These are phyloP conservation scores for Mycena pura DNA, from an alignment of 768 basidiomycete genomes.

Conservation along the genomic window DNA sequence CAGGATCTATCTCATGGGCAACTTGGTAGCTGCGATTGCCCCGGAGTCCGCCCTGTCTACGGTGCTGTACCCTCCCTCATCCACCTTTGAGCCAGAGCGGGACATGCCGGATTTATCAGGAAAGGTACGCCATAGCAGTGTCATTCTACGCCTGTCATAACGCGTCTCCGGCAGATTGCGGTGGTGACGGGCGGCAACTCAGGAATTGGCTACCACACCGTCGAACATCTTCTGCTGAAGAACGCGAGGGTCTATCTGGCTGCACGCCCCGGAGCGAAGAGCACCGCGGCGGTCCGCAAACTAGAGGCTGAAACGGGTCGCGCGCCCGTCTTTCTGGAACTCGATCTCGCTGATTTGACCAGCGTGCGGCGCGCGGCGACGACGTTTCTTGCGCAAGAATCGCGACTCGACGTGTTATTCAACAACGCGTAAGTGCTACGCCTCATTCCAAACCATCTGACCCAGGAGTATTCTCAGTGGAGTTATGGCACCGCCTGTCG, in stretches of 20 bases:
- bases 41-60: slow-evolving; percentile 14
- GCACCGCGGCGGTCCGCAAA: slow-evolving; percentile 22
- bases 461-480: slow-evolving; percentile 23
- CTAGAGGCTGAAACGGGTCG: slow-evolving; percentile 27
- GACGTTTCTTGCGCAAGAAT: slow-evolving; percentile 14
- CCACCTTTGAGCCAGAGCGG: slow-evolving; percentile 13
- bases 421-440: slow-evolving; percentile 23
- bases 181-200: slow-evolving; percentile 30
- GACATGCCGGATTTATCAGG: slow-evolving; percentile 42
- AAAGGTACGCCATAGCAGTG: slow-evolving; percentile 30
- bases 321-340: slow-evolving; percentile 21
- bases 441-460: not conserved
- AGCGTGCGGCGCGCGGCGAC: slow-evolving; percentile 12
- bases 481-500: slow-evolving; percentile 35
- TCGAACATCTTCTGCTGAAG: slow-evolving; percentile 25
- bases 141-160: not conserved
- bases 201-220: slow-evolving; percentile 27
- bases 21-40: slow-evolving; percentile 6
- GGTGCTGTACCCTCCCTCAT: slow-evolving; percentile 15
- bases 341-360: slow-evolving; percentile 31
- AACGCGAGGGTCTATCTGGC: slow-evolving; percentile 39
- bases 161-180: not conserved
- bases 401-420: slow-evolving; percentile 23
- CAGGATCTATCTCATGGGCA: no score
- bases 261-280: slow-evolving; percentile 24